Conservation (phyloP, 2,329 filamentous ascomycete genomes). For the Camptophora hylomeconis region DNA sequence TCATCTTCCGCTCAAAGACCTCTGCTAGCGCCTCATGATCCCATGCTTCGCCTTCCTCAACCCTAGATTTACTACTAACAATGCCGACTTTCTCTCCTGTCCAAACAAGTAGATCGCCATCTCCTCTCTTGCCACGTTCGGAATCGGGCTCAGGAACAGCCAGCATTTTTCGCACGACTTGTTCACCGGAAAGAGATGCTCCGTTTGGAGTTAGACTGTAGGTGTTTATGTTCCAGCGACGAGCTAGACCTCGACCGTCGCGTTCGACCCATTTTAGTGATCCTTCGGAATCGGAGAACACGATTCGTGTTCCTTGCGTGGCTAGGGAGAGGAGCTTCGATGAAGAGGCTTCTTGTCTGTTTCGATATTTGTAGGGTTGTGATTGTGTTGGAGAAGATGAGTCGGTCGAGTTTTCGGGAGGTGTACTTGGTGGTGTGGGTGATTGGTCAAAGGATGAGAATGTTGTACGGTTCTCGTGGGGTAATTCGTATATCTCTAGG, state of each 20-base stretch:
- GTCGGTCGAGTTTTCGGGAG: constrained; percentile 14
- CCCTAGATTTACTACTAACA: constrained; percentile 21
- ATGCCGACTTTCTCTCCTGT: constrained; percentile 75
- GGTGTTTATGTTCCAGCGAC: constrained; percentile 45
- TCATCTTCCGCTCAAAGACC: constrained; percentile 26
- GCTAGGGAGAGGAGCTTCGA: constrained; percentile 72
- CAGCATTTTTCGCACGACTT: constrained; percentile 13
- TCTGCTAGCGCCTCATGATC: constrained; percentile 24
- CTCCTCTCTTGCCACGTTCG: constrained; percentile 42
- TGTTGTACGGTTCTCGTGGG: constrained; percentile 17
- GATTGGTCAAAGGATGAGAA: constrained; percentile 18
- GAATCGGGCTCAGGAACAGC: constrained; percentile 40
- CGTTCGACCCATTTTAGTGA: constrained; percentile 84
- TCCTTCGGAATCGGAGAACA: constrained; percentile 73
- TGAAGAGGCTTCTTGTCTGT: constrained; percentile 68
- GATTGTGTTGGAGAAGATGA: constrained; percentile 9
- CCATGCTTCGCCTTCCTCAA: too few species aligned
- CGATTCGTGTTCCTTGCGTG: constrained; percentile 68
- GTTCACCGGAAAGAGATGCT: constrained; percentile 7
- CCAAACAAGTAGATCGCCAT: constrained; percentile 77
- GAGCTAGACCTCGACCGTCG: constrained; percentile 47
- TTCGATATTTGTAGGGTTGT: constrained; percentile 45
- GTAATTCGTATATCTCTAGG: constrained; percentile 64
- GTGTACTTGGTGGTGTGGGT: constrained; percentile 19
- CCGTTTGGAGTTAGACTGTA: constrained; percentile 12